phyloP scores from a whole-genome alignment of 2,329 filamentous ascomycete species.

The Didymella glomerata region DNA sequence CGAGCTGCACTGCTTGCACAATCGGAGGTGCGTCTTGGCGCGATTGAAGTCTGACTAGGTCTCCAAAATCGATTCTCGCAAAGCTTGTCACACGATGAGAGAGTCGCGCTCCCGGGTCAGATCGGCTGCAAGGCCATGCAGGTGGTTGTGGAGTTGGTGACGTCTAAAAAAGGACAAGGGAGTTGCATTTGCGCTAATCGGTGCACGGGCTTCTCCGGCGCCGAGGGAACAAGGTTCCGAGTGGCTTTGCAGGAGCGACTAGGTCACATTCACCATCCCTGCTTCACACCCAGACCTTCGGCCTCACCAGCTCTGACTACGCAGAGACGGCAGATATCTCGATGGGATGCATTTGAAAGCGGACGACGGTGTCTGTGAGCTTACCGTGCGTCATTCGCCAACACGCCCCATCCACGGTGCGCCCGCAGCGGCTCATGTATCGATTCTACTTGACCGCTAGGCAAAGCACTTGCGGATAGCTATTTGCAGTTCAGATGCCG shows the following conservation, averaged over 20 bases:
- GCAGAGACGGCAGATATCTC: constrained; percentile 5
- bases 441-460: constrained; percentile 20
- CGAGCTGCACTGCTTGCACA: not conserved
- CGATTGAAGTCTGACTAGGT: not conserved
- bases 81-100: constrained; percentile 13
- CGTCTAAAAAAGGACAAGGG: constrained; percentile 13
- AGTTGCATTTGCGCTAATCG: constrained; percentile 8
- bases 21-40: not conserved
- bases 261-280: constrained; percentile 6
- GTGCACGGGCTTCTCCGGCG: constrained; percentile 10
- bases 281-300: constrained; percentile 16
- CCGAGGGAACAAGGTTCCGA: constrained; percentile 15
- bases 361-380: constrained; percentile 21
- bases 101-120: constrained; percentile 14
- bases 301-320: constrained; percentile 15
- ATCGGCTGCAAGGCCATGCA: constrained; percentile 18
- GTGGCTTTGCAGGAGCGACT: constrained; percentile 11
- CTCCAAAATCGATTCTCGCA: constrained; percentile 8
- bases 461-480: constrained; percentile 25
- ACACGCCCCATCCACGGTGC: constrained; percentile 26
- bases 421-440: constrained; percentile 26
- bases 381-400: constrained; percentile 26
- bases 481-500: constrained; percentile 32
- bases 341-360: constrained; percentile 27
- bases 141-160: constrained; percentile 16